These are phyloP conservation scores for Coelastrella sp. DNA, from an alignment of 139 green algal species.

Conservation along the genomic window DNA sequence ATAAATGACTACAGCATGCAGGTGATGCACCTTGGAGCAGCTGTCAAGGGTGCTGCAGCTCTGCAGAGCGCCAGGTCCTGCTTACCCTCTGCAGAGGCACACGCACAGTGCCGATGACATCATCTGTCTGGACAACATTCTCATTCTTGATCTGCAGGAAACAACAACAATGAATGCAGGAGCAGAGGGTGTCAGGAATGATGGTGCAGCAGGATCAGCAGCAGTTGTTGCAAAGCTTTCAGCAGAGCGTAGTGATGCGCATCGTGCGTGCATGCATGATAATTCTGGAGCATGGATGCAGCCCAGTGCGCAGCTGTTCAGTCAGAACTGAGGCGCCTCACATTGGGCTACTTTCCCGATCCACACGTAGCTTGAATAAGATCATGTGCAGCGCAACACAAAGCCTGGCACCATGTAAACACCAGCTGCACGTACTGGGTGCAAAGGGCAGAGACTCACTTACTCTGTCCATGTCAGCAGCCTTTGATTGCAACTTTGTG, in stretches of 20 bases:
- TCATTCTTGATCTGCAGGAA: slow-evolving; percentile 35
- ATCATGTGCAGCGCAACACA: no score
- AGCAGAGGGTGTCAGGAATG: background rate
- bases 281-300: background rate
- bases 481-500: background rate
- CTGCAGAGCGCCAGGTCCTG: background rate
- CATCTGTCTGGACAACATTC: slow-evolving; percentile 18
- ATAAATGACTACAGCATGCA: background rate
- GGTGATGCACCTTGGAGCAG: no score
- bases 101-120: background rate
- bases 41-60: no score
- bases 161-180: background rate
- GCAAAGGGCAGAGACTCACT: no score
- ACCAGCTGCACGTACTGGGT: no score
- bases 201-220: background rate
- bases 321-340: background rate
- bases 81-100: slow-evolving; percentile 6
- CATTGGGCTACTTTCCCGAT: no score
- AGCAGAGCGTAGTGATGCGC: background rate
- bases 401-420: no score
- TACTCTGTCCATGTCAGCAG: no score
- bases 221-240: background rate
- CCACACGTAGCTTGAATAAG: no score
- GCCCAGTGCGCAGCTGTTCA: background rate
- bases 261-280: background rate